These are phyloP conservation scores for Zygosaccharomyces sapae DNA, from an alignment of 1,139 yeast species.

Conservation along the genomic window DNA sequence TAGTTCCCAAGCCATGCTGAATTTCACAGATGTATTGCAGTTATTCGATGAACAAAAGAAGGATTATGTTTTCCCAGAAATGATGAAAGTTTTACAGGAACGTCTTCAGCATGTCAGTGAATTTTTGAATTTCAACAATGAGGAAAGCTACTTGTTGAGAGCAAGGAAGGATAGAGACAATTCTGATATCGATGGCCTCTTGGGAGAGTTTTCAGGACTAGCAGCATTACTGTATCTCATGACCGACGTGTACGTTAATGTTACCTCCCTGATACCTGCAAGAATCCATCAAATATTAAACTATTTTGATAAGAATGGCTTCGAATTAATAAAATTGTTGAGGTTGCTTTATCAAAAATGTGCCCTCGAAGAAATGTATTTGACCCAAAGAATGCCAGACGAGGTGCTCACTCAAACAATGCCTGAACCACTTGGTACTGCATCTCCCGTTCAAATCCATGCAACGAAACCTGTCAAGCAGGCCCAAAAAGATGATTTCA, in stretches of 20 bases:
- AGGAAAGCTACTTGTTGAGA: conserved; percentile 38
- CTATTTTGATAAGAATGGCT: conserved; percentile 42
- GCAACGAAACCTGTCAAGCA: conserved; percentile 30
- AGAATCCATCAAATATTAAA: conserved; percentile 48
- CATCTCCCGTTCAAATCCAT: conserved; percentile 39
- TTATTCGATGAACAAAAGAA: conserved; percentile 55
- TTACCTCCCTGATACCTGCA: conserved; percentile 46
- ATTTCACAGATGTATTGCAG: conserved; percentile 50
- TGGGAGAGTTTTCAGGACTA: conserved; percentile 38
- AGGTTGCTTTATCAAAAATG: conserved; percentile 47
- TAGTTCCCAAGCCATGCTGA: conserved; percentile 51
- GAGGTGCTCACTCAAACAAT: conserved; percentile 47
- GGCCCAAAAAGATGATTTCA: conserved; percentile 40
- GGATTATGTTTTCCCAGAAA: conserved; percentile 43
- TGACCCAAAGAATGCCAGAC: conserved; percentile 47
- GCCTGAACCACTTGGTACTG: conserved; percentile 30
- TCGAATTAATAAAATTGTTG: conserved; percentile 38
- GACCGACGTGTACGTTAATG: conserved; percentile 53
- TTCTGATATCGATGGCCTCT: conserved; percentile 27
- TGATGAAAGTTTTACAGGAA: conserved; percentile 37
- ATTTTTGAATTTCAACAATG: conserved; percentile 37
- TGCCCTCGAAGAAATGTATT: conserved; percentile 52
- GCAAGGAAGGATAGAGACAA: conserved; percentile 27
- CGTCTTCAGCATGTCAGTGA: conserved; percentile 37
- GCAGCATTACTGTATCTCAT: conserved; percentile 44